Percentiles rank a stretch among this genome's conserved stretches.
Conservation (phyloP, 2,329 filamentous ascomycete genomes). For the Aspergillus sp. region DNA sequence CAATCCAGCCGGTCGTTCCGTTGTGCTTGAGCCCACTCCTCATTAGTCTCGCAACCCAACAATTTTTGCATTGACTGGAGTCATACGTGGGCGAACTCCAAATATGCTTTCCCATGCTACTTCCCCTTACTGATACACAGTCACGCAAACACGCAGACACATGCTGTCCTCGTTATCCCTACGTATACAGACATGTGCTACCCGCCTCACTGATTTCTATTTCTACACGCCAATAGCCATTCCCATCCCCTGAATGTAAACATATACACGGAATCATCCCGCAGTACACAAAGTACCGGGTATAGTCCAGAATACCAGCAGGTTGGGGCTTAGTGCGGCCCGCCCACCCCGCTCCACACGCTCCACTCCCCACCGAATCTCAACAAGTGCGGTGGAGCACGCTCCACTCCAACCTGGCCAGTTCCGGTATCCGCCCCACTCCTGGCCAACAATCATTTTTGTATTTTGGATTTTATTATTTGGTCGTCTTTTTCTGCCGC, state of each 20-base stretch:
- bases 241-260: background rate
- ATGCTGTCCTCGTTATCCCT: too few species aligned
- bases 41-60: background rate
- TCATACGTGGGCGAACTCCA: too few species aligned
- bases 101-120: background rate
- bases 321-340: background rate
- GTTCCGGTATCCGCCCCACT: slow-evolving; percentile 1
- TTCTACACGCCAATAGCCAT: background rate
- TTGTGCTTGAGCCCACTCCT: background rate
- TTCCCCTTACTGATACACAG: too few species aligned
- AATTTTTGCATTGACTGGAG: too few species aligned
- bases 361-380: slow-evolving; percentile 9
- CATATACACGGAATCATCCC: too few species aligned
- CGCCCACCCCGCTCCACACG: background rate
- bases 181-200: background rate
- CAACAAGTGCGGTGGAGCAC: slow-evolving; percentile 5
- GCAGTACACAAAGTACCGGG: background rate
- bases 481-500: background rate
- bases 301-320: background rate
- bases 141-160: too few species aligned
- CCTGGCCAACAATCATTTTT: slow-evolving; percentile 2
- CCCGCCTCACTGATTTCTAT: background rate
- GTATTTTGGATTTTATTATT: background rate
- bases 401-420: too few species aligned
- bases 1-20: background rate